Evolutionary conservation across 1,284 basidiomycete species (phyloP).

Genomic region (Boletellus sp.): DNA sequence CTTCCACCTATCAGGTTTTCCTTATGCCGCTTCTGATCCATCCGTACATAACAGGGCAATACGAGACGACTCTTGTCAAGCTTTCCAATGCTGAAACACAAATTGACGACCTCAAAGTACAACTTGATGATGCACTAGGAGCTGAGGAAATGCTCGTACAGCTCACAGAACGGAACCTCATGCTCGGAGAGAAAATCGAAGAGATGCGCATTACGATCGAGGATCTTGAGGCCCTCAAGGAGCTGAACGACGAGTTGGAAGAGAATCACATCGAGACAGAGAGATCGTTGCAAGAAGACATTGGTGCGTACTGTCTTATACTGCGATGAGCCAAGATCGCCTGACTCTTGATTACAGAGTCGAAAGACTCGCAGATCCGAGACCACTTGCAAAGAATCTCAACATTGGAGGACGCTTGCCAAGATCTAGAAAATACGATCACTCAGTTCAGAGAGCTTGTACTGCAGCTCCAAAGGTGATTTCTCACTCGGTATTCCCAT

Average conservation of each 20-base stretch:
- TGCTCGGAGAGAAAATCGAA: slow-evolving; percentile 94
- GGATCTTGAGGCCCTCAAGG: slow-evolving; percentile 92
- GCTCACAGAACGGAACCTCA: slow-evolving; percentile 91
- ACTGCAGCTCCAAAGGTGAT: slow-evolving; percentile 72
- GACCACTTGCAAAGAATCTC: slow-evolving; percentile 66
- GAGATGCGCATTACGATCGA: slow-evolving; percentile 95
- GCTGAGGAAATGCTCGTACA: slow-evolving; percentile 96
- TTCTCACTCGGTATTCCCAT: slow-evolving; percentile 7
- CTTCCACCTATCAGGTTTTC: slow-evolving; percentile 7
- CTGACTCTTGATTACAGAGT: slow-evolving; percentile 45
- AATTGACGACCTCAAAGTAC: slow-evolving; percentile 90
- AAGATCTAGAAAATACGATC: slow-evolving; percentile 86
- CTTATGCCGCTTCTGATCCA: slow-evolving; percentile 14
- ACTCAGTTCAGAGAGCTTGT: slow-evolving; percentile 90
- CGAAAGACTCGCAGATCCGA: slow-evolving; percentile 65
- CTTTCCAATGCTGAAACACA: slow-evolving; percentile 84
- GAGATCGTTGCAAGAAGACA: slow-evolving; percentile 86
- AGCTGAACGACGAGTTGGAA: slow-evolving; percentile 95
- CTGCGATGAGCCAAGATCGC: not conserved
- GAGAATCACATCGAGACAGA: slow-evolving; percentile 96
- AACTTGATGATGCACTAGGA: slow-evolving; percentile 92
- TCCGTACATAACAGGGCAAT: slow-evolving; percentile 52
- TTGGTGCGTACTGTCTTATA: slow-evolving; percentile 50
- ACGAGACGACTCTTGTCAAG: slow-evolving; percentile 76
- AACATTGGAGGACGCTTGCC: slow-evolving; percentile 70